phyloP scores from a whole-genome alignment of 306 rosid genomes.

The Pyrus communis region DNA sequence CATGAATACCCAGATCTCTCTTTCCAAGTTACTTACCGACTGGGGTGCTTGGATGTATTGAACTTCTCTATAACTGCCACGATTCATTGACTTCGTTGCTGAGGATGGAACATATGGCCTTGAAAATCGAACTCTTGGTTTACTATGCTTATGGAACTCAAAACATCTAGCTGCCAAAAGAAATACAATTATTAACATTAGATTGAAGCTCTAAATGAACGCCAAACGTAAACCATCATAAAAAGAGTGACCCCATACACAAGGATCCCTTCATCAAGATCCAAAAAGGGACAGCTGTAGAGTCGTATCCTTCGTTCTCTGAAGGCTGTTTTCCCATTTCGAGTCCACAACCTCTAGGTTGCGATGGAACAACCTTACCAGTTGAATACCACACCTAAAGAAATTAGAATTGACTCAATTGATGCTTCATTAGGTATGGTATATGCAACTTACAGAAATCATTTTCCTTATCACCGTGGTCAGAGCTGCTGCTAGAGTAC shows the following conservation, averaged over 20 bases:
- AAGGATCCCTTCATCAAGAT: not conserved
- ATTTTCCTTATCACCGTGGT: slow-evolving; percentile 49
- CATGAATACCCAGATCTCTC: not conserved
- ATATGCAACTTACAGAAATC: slow-evolving; percentile 37
- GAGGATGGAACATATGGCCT: slow-evolving; percentile 34
- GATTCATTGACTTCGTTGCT: slow-evolving; percentile 29
- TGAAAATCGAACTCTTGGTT: slow-evolving; percentile 38
- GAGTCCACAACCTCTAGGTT: not conserved
- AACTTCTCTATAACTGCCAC: slow-evolving; percentile 41
- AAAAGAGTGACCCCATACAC: not conserved
- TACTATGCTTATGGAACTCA: slow-evolving; percentile 39
- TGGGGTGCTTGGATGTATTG: slow-evolving; percentile 41
- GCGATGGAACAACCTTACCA: not conserved
- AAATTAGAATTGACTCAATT: not conserved
- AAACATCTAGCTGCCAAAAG: slow-evolving; percentile 37
- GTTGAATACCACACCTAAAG: no score
- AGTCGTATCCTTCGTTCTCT: not conserved
- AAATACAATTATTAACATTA: not conserved
- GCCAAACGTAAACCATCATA: not conserved
- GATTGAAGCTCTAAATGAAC: not conserved
- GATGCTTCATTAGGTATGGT: not conserved
- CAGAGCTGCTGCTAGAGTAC: slow-evolving; percentile 52
- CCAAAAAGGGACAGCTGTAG: not conserved
- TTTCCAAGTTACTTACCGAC: slow-evolving; percentile 22
- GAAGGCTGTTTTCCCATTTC: not conserved